Evolutionary conservation across 2,329 filamentous ascomycete genomes (phyloP).

Genomic region (Colletotrichum costaricense): DNA sequence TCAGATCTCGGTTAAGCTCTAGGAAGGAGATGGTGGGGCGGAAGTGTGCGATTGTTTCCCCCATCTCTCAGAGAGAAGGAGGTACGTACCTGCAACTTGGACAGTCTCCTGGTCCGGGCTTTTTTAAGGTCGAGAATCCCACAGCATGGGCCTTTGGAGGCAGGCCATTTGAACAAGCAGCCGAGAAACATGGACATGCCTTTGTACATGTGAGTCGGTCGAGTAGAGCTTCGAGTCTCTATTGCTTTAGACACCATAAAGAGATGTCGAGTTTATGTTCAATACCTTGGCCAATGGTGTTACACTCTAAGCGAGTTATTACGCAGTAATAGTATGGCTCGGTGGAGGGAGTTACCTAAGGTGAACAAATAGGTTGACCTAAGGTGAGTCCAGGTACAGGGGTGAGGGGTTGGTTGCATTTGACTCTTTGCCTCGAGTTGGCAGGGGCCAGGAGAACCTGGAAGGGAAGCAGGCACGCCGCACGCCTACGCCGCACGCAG

Average conservation of each 20-base stretch:
- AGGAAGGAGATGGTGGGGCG: conserved; percentile 13
- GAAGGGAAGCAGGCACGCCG: background rate
- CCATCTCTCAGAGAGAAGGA: background rate
- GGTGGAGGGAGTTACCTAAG: background rate
- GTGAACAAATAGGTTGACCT: background rate
- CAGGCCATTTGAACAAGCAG: background rate
- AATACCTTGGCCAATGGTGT: background rate
- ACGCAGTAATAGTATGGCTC: background rate
- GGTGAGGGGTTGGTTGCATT: background rate
- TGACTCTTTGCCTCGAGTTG: background rate
- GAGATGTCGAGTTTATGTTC: background rate
- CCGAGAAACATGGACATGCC: background rate
- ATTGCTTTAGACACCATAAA: background rate
- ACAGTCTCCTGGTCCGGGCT: background rate
- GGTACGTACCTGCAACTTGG: background rate
- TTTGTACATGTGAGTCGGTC: no score
- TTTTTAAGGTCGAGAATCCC: background rate
- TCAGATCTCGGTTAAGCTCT: conserved; percentile 14
- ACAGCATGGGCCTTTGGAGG: background rate
- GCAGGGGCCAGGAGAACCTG: background rate
- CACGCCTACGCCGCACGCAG: no score
- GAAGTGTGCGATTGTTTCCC: conserved; percentile 4
- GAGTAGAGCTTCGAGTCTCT: background rate
- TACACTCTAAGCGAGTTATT: background rate
- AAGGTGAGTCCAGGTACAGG: background rate